Evolutionary conservation across 306 rosid genomes (phyloP).

Genomic region (Cicer arietinum): DNA sequence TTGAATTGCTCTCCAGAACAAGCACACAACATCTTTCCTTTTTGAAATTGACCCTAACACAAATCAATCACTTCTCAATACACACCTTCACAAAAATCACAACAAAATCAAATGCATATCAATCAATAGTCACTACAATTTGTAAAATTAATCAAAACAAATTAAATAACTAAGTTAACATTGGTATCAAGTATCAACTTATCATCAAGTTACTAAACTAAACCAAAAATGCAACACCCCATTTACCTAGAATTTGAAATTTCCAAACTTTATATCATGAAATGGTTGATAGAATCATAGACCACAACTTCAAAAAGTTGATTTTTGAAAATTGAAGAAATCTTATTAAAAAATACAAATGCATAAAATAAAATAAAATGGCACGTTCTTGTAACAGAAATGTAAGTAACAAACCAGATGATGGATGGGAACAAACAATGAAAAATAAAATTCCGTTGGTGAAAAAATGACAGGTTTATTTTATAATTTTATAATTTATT

Average conservation of each 20-base stretch:
- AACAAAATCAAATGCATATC: conserved; percentile 26
- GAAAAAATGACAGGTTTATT: conserved; percentile 20
- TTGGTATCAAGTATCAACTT: background rate
- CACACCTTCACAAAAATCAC: background rate
- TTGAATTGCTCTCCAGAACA: conserved; percentile 96
- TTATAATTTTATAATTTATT: too few species aligned
- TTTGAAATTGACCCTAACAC: conserved; percentile 35
- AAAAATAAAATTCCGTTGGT: background rate
- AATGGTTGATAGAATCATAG: background rate
- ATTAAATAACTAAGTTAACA: background rate
- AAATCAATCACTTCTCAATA: conserved; percentile 46
- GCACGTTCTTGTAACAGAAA: background rate
- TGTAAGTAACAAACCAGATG: conserved; percentile 18
- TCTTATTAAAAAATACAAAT: too few species aligned
- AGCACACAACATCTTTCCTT: conserved; percentile 82
- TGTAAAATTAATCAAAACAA: background rate
- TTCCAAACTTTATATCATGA: conserved; percentile 8
- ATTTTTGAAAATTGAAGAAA: too few species aligned
- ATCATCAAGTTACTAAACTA: background rate
- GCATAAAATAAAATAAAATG: background rate
- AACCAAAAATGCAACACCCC: conserved; percentile 28
- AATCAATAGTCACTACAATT: background rate
- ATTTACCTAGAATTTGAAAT: conserved; percentile 35
- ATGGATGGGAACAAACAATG: conserved; percentile 19
- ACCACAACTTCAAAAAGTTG: background rate